These are phyloP conservation scores for Aphanoascus verrucosus DNA, from an alignment of 2,329 filamentous ascomycete genomes.

Conservation along the genomic window DNA sequence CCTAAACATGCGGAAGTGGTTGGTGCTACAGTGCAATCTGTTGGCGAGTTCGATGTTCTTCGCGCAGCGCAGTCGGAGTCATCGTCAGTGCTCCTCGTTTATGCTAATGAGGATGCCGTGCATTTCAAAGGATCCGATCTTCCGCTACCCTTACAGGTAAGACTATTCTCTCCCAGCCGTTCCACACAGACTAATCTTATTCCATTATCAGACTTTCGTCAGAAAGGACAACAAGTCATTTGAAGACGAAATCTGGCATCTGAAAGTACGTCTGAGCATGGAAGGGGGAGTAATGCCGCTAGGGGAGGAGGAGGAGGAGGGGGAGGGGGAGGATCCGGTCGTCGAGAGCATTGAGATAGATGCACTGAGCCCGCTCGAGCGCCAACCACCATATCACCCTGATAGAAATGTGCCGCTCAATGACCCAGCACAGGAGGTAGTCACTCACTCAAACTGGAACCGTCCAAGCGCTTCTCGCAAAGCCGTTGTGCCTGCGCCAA, in stretches of 20 bases:
- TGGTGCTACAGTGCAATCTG: constrained; percentile 33
- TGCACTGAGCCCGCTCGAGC: too few species aligned
- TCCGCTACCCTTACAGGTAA: constrained; percentile 32
- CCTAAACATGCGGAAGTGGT: constrained; percentile 25
- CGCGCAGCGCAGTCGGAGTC: constrained; percentile 44
- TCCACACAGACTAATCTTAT: not conserved
- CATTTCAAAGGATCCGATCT: constrained; percentile 24
- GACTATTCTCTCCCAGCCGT: not conserved
- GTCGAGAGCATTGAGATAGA: not conserved
- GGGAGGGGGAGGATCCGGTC: constrained; percentile 5
- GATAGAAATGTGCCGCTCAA: not conserved
- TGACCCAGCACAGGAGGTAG: not conserved
- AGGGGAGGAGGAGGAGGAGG: constrained; percentile 2
- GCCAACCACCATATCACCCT: not conserved
- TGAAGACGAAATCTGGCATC: constrained; percentile 26
- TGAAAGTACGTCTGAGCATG: constrained; percentile 15
- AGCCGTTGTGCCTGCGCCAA: not conserved
- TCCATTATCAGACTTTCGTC: constrained; percentile 36
- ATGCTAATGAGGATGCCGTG: constrained; percentile 44
- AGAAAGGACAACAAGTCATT: constrained; percentile 40
- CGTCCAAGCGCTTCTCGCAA: not conserved
- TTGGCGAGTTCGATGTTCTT: constrained; percentile 46
- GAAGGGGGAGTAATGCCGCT: constrained; percentile 5
- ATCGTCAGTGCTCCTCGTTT: constrained; percentile 46
- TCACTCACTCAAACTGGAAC: too few species aligned